These are phyloP conservation scores for Coccomyxa subellipsoidea DNA, from an alignment of 163 green algal genomes.

Conservation along the genomic window DNA sequence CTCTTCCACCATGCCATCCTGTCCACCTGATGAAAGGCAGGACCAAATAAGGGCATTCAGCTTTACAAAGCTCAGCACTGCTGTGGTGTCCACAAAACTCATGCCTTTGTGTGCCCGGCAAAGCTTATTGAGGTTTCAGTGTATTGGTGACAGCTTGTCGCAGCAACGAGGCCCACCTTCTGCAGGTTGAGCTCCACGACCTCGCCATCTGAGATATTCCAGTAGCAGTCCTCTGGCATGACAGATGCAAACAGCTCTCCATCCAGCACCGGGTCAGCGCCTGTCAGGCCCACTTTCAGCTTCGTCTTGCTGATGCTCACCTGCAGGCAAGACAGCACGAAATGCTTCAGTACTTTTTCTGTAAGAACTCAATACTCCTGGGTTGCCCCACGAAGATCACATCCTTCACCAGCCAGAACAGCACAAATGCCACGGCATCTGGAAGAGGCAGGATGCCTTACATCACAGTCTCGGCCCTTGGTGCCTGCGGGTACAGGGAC, in stretches of 20 bases:
- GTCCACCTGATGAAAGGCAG: not conserved
- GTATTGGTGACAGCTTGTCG: too few relatives aligned
- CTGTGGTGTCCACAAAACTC: not conserved
- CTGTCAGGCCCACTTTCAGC: slow-evolving; percentile 65
- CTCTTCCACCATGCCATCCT: slow-evolving; percentile 83
- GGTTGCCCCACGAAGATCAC: too few relatives aligned
- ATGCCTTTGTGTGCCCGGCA: too few relatives aligned
- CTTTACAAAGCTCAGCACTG: not conserved
- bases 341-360: too few relatives aligned
- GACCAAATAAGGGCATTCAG: not conserved
- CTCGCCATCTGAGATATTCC: slow-evolving; percentile 65
- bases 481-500: slow-evolving; percentile 68
- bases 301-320: not conserved
- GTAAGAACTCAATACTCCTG: too few relatives aligned
- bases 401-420: too few relatives aligned
- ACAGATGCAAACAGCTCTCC: slow-evolving; percentile 69
- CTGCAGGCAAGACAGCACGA: too few relatives aligned
- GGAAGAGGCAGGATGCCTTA: slow-evolving; percentile 51
- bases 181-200: slow-evolving; percentile 73
- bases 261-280: slow-evolving; percentile 50
- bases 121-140: too few relatives aligned
- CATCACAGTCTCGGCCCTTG: slow-evolving; percentile 61
- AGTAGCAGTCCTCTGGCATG: slow-evolving; percentile 79
- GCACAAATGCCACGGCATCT: slow-evolving; percentile 10
- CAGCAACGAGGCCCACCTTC: slow-evolving; percentile 54